Base-by-base conservation (phyloP, 176 grass and related monocot species). In the Zoysia japonica region DNA sequence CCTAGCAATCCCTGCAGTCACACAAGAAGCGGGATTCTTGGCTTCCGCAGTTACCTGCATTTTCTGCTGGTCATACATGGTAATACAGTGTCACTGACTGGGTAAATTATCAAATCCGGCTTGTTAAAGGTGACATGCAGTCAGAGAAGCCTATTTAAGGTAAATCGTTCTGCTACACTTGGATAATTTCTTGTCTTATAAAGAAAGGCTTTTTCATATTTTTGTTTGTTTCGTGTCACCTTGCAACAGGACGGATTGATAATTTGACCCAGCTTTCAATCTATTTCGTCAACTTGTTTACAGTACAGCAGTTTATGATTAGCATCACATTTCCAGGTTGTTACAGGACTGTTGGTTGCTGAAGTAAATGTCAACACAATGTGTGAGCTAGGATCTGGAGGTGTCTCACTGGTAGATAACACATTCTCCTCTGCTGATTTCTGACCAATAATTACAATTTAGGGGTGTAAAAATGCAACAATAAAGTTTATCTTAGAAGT, bases 321-420 rank as follows among this genome's bases (percentile, higher is more conserved):
- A 55, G 46, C 70, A 77, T 75, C 81, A 65, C 71, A 78, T 88
- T 90, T 89, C 66, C 89, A 94, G 94, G 91, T 97, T 71, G 91
- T 88, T 64, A 94, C 94, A 64, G 94, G 94, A 44, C 76, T 97
- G 53, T 74, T 94, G 79, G 70, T 97, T 79, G 94, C 94, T 83
- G 94, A 94, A 92, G 94, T 97, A 90, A 94, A 97, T 78, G 87
- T 89, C 66, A 97, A 97, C 70, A 97, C 94, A 49, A 94, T 97
- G 94, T 97, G 94, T 81, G 94, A 97, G 9, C 80, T 97, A 53
- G 94, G 94, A 75, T 97, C 94, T 45, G 94, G 94, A 92, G 81
- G 91, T 60, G 91, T 97, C 85, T 97, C 94, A 46, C 85, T 97
- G 91, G 94, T 97, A 88, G 40, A 77, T 85, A 80, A 56, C 19